A percentile compares a stretch with the other conserved stretches of the same genome.
These are phyloP conservation scores for Elongisporangium anandrum DNA, from an alignment of 352 stramenopile genomes.

Conservation along the genomic window DNA sequence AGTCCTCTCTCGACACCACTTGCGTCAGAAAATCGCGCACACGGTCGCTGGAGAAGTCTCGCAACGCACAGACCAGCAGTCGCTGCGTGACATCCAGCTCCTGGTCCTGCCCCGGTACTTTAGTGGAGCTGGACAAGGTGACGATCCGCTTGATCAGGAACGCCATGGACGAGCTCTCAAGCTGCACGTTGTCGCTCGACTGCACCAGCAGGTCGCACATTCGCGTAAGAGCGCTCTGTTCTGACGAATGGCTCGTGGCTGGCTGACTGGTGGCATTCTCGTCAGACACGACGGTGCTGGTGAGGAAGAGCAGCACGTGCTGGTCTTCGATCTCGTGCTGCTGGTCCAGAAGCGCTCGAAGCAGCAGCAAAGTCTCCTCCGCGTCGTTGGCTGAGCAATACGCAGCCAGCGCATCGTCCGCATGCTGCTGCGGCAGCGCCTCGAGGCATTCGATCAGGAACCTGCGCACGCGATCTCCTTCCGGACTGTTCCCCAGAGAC, in stretches of 20 bases:
- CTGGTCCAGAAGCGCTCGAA: slow-evolving; percentile 28
- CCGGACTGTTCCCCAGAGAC: slow-evolving; percentile 23
- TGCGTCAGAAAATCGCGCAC: slow-evolving; percentile 44
- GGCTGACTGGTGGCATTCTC: slow-evolving; percentile 13
- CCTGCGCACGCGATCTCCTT: slow-evolving; percentile 28
- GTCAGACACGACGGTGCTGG: slow-evolving; percentile 23
- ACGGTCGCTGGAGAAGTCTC: slow-evolving; percentile 28
- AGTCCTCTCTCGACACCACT: slow-evolving; percentile 31
- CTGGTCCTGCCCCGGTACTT: slow-evolving; percentile 12
- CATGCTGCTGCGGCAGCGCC: slow-evolving; percentile 28
- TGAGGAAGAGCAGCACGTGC: slow-evolving; percentile 58
- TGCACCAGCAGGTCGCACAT: slow-evolving; percentile 22
- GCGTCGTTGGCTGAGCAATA: slow-evolving; percentile 45
- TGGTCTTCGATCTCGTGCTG: slow-evolving; percentile 40
- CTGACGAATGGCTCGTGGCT: slow-evolving; percentile 4
- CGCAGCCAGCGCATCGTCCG: slow-evolving; percentile 41
- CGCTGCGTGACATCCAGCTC: slow-evolving; percentile 38
- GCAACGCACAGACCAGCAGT: slow-evolving; percentile 33
- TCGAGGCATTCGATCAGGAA: slow-evolving; percentile 44
- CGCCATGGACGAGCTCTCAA: slow-evolving; percentile 32
- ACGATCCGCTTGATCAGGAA: slow-evolving; percentile 48
- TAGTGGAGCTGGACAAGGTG: slow-evolving; percentile 27
- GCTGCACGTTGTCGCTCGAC: slow-evolving; percentile 15
- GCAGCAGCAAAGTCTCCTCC: slow-evolving; percentile 25
- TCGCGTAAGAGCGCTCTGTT: slow-evolving; percentile 11